Evolutionary conservation across 108 stramenopile genomes (phyloP), one percentile per base, ranked within the genome.

Genomic region (Cyclotella distinguenda): DNA sequence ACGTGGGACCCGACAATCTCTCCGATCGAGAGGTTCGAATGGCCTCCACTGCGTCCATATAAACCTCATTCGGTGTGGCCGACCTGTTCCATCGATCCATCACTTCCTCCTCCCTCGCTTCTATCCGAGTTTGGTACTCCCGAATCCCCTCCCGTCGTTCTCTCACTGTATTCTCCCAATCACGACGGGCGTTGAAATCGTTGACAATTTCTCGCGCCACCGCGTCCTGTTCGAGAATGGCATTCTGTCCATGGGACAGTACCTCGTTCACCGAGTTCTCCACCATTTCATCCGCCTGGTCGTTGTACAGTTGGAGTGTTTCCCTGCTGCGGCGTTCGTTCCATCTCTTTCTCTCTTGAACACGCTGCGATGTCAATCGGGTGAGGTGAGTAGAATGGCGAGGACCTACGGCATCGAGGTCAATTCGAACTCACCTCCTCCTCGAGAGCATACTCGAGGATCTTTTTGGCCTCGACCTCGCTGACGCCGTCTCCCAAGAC

Each of bases 391-490:
- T 15, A 18, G 15, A 45, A 4, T 45, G 5, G 44, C 15, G 45
- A 12, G 11, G 50, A 26, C 11, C 27, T 28, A 26, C 26, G 6
- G 19, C 6, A 51, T 19, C 8, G 23, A 51, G 23, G 26, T 5
- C 15, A 26, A 51, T 6, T 51, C 9, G 4, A 45, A 51, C 56
- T 3, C 27, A 58, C 56, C 56, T 58, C 56, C 25, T 8, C 16
- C 39, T 58, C 22, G 10, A 58, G 23, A 4, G 56, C 19, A 58
- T 58, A 58, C 56, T 58, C 56, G 5, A 58, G 39, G 42, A 58
- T 42, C 56, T 42, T 21, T 15, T 5, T 42, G 13, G 56, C 56
- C 16, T 58, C 56, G 10, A 10, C 38, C 38, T 38, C 38, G 10
- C 10, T 38, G 38, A 38, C 38, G 8, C 38, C 38, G 8, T 38